Conservation (phyloP, 2,329 filamentous ascomycete genomes). For the Botryotinia globosa region DNA sequence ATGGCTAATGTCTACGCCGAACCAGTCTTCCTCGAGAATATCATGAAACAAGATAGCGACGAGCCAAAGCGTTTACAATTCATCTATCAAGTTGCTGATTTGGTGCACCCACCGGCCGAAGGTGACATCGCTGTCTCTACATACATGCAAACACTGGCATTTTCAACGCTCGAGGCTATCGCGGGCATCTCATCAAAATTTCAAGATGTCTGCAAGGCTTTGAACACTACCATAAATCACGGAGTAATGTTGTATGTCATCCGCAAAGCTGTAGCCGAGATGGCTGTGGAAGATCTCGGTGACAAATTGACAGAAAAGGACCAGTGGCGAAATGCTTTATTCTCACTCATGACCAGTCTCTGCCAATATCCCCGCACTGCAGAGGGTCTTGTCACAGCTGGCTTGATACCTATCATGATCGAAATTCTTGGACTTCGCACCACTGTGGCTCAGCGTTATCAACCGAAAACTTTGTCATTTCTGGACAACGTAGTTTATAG, state of each 20-base stretch:
- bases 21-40: constrained; percentile 76
- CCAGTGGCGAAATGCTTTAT: constrained; percentile 86
- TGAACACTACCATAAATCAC: constrained; percentile 95
- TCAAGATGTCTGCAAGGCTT: constrained; percentile 79
- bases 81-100: constrained; percentile 85
- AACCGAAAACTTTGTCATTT: constrained; percentile 81
- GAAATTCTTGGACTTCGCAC: constrained; percentile 85
- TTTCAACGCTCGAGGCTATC: constrained; percentile 82
- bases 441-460: constrained; percentile 74
- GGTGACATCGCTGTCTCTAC: constrained; percentile 66
- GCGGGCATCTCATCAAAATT: constrained; percentile 75
- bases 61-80: constrained; percentile 87
- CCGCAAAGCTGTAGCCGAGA: constrained; percentile 81
- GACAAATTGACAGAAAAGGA: constrained; percentile 67
- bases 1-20: constrained; percentile 87
- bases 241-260: constrained; percentile 92
- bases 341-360: constrained; percentile 81
- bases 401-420: constrained; percentile 84
- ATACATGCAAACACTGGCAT: constrained; percentile 76
- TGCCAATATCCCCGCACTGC: constrained; percentile 72
- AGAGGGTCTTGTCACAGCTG: constrained; percentile 81
- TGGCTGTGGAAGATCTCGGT: constrained; percentile 61
- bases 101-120: constrained; percentile 79
- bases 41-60: constrained; percentile 83
- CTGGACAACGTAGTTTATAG: constrained; percentile 85